Conservation (phyloP, 2,329 filamentous ascomycete species). For the Aspergillus niger region DNA sequence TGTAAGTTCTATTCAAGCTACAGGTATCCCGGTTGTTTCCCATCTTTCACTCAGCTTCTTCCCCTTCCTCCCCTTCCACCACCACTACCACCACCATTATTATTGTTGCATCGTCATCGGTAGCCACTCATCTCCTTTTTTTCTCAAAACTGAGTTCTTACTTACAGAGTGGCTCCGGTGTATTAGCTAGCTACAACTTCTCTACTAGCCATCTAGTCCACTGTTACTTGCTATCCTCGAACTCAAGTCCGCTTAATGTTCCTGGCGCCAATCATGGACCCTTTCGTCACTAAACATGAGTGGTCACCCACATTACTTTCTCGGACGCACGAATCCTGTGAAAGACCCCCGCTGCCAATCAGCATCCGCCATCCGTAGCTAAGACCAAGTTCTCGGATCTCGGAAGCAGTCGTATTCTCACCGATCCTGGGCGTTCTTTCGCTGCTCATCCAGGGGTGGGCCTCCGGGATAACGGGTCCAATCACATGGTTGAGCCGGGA, state of each 20-base stretch:
- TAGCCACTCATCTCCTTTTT: too few relatives aligned
- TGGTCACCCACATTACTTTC: slow-evolving; percentile 1
- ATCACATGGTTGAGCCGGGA: neutral
- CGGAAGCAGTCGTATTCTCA: slow-evolving; percentile 9
- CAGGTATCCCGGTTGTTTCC: too few relatives aligned
- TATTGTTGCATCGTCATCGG: too few relatives aligned
- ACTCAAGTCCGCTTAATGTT: slow-evolving; percentile 10
- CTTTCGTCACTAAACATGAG: slow-evolving; percentile 2
- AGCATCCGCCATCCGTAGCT: slow-evolving; percentile 8
- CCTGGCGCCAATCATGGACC: slow-evolving; percentile 8
- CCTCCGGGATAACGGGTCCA: slow-evolving; percentile 3
- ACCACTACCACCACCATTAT: neutral
- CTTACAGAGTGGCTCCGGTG: neutral
- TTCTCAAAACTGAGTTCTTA: neutral
- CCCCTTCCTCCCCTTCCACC: neutral
- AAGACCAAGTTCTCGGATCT: slow-evolving; percentile 13
- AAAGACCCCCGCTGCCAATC: slow-evolving; percentile 1
- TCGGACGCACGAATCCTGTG: slow-evolving; percentile 1
- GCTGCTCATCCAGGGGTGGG: slow-evolving; percentile 4
- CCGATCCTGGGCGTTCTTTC: slow-evolving; percentile 6
- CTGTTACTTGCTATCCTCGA: neutral
- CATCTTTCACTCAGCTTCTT: too few relatives aligned
- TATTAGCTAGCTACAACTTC: too few relatives aligned
- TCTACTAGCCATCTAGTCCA: neutral
- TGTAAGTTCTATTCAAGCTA: too few relatives aligned